These are phyloP conservation scores for Chaetomium strumarium DNA, from an alignment of 2,329 filamentous ascomycete genomes.

Conservation along the genomic window DNA sequence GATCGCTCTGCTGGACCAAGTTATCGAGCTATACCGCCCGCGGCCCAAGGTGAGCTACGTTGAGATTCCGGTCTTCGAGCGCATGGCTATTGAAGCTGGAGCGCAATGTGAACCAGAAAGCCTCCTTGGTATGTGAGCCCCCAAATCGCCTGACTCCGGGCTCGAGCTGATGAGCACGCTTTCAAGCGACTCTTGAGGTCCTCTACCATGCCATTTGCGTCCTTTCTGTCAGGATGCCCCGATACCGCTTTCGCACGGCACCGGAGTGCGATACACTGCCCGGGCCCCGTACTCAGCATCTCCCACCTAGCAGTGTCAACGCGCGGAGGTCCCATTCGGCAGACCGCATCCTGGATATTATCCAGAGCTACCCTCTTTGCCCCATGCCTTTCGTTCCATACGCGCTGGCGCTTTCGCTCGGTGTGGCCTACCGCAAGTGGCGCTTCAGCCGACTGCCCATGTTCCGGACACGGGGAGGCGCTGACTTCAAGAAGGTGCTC, in stretches of 20 bases:
- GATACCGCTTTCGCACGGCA: slow-evolving; percentile 24
- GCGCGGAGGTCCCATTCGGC: slow-evolving; percentile 52
- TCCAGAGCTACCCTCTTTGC: slow-evolving; percentile 45
- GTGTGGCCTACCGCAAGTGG: slow-evolving; percentile 59
- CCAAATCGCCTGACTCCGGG: background rate
- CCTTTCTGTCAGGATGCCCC: slow-evolving; percentile 51
- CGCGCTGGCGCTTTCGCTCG: slow-evolving; percentile 54
- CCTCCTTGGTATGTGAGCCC: slow-evolving; percentile 39
- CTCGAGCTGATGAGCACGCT: background rate
- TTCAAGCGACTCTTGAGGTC: slow-evolving; percentile 54
- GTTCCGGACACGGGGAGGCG: slow-evolving; percentile 51
- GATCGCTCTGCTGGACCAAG: slow-evolving; percentile 49
- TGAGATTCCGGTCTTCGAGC: slow-evolving; percentile 52
- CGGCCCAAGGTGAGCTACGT: slow-evolving; percentile 43
- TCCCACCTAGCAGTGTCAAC: slow-evolving; percentile 45
- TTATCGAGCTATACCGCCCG: slow-evolving; percentile 56
- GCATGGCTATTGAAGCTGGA: slow-evolving; percentile 49
- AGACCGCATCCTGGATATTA: slow-evolving; percentile 51
- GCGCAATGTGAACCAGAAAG: slow-evolving; percentile 44
- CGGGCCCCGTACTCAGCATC: slow-evolving; percentile 33
- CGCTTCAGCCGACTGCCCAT: slow-evolving; percentile 53
- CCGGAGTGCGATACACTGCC: slow-evolving; percentile 32
- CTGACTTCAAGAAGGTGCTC: slow-evolving; percentile 49
- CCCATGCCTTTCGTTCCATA: slow-evolving; percentile 57
- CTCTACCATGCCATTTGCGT: slow-evolving; percentile 61